phyloP scores from a whole-genome alignment of 2,329 filamentous ascomycete genomes.

The Trichophyton rubrum region DNA sequence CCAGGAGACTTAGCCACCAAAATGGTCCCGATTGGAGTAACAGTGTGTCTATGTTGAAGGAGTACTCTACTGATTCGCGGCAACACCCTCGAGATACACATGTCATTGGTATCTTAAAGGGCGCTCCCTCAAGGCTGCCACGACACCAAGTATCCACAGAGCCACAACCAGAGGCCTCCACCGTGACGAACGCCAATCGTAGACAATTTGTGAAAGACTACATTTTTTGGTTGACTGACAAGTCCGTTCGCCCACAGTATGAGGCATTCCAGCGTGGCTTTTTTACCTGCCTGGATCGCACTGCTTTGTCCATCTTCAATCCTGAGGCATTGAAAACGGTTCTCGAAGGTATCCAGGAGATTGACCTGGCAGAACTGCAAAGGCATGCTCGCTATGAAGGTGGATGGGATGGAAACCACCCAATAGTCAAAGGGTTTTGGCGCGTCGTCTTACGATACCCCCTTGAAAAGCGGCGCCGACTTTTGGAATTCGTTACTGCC shows the following conservation, averaged over 20 bases:
- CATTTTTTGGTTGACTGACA: constrained; percentile 66
- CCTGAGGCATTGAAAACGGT: constrained; percentile 60
- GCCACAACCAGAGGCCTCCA: constrained; percentile 42
- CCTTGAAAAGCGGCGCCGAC: constrained; percentile 55
- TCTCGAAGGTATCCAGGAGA: constrained; percentile 70
- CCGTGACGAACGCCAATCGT: constrained; percentile 74
- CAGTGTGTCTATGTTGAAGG: constrained; percentile 11
- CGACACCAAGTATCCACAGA: constrained; percentile 20
- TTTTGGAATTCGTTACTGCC: constrained; percentile 91
- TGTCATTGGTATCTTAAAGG: constrained; percentile 18
- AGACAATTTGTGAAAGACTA: constrained; percentile 72
- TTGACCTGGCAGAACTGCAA: constrained; percentile 63
- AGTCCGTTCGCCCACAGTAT: constrained; percentile 65
- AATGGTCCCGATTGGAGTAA: background rate
- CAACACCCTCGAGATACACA: constrained; percentile 5
- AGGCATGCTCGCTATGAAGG: constrained; percentile 62
- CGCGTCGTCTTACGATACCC: constrained; percentile 54
- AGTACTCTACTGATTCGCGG: constrained; percentile 7
- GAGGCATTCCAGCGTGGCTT: constrained; percentile 74
- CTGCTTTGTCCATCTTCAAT: constrained; percentile 59
- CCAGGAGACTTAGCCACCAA: background rate
- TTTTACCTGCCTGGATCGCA: constrained; percentile 56
- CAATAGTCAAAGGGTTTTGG: constrained; percentile 72
- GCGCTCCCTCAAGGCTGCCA: constrained; percentile 16
- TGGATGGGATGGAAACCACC: constrained; percentile 59